Percentiles rank a stretch among this genome's conserved stretches.
Conservation (phyloP, 345 rosid species). For the Eucalyptus pumila region DNA sequence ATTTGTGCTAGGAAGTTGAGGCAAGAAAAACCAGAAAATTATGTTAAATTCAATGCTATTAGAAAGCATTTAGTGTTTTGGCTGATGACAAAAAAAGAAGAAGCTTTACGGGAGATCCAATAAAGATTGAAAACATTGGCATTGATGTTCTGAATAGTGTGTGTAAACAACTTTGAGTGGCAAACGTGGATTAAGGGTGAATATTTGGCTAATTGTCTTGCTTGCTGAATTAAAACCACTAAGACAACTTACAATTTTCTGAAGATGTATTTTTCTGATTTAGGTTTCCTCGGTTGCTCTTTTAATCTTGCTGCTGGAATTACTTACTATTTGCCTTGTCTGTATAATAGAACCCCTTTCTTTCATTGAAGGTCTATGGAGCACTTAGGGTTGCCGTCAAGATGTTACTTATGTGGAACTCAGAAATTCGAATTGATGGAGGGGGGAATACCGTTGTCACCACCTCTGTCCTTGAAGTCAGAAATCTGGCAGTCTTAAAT, state of each 20-base stretch:
- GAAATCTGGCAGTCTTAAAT: slow-evolving; percentile 91
- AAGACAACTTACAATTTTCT: background rate
- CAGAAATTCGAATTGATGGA: slow-evolving; percentile 85
- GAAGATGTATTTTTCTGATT: background rate
- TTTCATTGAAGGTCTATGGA: slow-evolving; percentile 73
- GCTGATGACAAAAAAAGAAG: background rate
- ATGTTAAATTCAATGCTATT: background rate
- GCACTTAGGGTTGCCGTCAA: slow-evolving; percentile 88
- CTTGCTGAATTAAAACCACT: background rate
- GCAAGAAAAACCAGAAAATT: background rate
- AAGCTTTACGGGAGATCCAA: background rate
- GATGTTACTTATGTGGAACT: slow-evolving; percentile 96
- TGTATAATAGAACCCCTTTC: background rate
- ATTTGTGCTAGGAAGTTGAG: background rate
- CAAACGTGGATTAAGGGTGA: background rate
- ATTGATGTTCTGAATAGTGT: background rate
- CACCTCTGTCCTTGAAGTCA: slow-evolving; percentile 86
- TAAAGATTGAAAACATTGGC: background rate
- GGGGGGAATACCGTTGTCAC: slow-evolving; percentile 85
- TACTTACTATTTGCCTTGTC: background rate
- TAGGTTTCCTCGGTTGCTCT: background rate
- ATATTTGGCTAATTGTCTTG: background rate
- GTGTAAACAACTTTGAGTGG: background rate
- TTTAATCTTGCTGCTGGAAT: background rate
- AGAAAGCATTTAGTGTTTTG: background rate